Evolutionary conservation across 2,329 filamentous ascomycete species (phyloP).

Genomic region (Xenoacremonium recifei): DNA sequence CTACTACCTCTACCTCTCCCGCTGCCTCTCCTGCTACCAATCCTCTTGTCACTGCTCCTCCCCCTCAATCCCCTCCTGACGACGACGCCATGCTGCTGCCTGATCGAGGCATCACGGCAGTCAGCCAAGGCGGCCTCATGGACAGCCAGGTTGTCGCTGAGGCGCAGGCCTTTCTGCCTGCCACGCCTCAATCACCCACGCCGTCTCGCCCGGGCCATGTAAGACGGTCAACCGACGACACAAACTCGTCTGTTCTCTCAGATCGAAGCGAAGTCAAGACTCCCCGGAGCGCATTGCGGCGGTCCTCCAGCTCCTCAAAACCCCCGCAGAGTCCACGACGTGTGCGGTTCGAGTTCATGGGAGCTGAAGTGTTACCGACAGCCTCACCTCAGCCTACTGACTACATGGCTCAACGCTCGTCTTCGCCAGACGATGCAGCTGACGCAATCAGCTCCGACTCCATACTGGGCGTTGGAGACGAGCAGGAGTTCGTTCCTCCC

Average conservation of each 20-base stretch:
- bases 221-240: constrained; percentile 45
- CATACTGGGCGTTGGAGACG: constrained; percentile 38
- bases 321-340: constrained; percentile 55
- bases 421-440: constrained; percentile 22
- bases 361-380: constrained; percentile 59
- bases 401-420: constrained; percentile 26
- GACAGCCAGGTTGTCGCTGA: constrained; percentile 14
- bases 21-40: constrained; percentile 14
- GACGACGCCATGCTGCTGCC: constrained; percentile 21
- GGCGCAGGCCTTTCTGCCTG: constrained; percentile 13
- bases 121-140: constrained; percentile 23
- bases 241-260: constrained; percentile 50
- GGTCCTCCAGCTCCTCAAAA: constrained; percentile 50
- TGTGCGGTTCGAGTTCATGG: constrained; percentile 62
- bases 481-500: constrained; percentile 38
- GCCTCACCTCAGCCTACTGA: constrained; percentile 48
- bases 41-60: no score
- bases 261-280: constrained; percentile 50
- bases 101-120: constrained; percentile 22
- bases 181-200: constrained; percentile 19
- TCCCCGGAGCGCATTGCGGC: constrained; percentile 56
- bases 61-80: background rate
- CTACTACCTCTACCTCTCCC: constrained; percentile 14
- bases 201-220: constrained; percentile 33
- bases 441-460: constrained; percentile 28